A percentile compares a stretch with the other conserved stretches of the same genome.
Evolutionary conservation across 345 rosid species (phyloP).

Genomic region (Gossypium thurberi): DNA sequence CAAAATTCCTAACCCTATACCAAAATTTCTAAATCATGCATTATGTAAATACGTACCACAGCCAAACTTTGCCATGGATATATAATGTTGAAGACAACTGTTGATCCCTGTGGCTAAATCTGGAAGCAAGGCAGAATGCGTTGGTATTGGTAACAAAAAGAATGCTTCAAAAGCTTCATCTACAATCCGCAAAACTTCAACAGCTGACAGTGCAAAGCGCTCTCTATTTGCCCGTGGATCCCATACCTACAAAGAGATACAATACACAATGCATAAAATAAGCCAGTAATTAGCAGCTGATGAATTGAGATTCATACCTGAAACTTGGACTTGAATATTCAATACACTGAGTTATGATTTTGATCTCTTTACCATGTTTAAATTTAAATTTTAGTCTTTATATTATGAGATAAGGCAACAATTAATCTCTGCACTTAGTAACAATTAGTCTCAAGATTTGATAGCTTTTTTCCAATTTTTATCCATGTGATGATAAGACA

Average conservation of each 20-base stretch:
- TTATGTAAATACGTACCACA: conserved; percentile 49
- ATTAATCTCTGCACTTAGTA: no score
- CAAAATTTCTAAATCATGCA: neutral
- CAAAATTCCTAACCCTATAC: neutral
- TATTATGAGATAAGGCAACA: no score
- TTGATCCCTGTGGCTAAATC: conserved; percentile 72
- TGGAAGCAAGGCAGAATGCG: conserved; percentile 74
- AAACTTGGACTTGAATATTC: neutral
- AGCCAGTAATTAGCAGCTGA: neutral
- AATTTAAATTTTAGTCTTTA: no score
- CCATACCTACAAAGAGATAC: conserved; percentile 53
- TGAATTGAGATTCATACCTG: neutral
- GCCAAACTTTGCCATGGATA: conserved; percentile 72
- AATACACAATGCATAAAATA: no score
- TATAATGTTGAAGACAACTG: conserved; percentile 70
- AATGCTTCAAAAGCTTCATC: conserved; percentile 92
- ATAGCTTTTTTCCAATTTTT: no score
- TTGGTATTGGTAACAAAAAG: conserved; percentile 76
- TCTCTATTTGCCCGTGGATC: conserved; percentile 66
- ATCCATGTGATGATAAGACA: no score
- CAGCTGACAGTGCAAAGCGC: conserved; percentile 68
- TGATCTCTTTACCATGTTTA: no score
- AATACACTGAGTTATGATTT: no score
- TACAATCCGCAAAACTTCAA: conserved; percentile 71
- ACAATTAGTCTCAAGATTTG: no score